These are phyloP conservation scores for Dissophora ornata DNA, from an alignment of 192 early-diverging fungal species.

Conservation along the genomic window DNA sequence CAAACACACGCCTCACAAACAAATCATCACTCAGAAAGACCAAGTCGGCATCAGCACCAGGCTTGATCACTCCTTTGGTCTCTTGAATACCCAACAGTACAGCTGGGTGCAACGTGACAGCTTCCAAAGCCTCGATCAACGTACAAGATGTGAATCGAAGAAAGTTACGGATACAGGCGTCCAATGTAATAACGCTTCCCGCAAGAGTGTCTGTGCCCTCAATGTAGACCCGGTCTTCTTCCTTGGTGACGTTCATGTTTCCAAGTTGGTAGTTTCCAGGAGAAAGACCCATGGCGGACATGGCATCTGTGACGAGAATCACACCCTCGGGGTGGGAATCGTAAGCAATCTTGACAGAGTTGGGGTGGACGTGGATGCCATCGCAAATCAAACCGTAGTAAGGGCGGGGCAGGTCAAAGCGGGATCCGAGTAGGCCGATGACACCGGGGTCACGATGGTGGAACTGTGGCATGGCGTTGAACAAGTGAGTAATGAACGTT, in stretches of 20 bases:
- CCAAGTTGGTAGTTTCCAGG: conserved; percentile 77
- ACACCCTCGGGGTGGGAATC: conserved; percentile 81
- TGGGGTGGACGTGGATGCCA: conserved; percentile 85
- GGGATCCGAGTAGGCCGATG: conserved; percentile 78
- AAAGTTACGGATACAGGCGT: conserved; percentile 83
- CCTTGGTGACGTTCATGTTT: conserved; percentile 73
- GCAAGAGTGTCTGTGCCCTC: conserved; percentile 82
- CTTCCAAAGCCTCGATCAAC: conserved; percentile 82
- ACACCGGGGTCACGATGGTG: conserved; percentile 90
- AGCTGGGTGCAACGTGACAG: conserved; percentile 83
- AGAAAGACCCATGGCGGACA: conserved; percentile 80
- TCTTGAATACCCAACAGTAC: conserved; percentile 76
- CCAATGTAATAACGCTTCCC: conserved; percentile 74
- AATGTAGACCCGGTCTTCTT: conserved; percentile 73
- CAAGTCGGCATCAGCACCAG: conserved; percentile 83
- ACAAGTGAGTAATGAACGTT: conserved; percentile 82
- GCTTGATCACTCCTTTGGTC: conserved; percentile 76
- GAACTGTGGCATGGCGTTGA: conserved; percentile 90
- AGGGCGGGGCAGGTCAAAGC: conserved; percentile 66
- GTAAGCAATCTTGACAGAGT: conserved; percentile 85
- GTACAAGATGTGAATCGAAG: conserved; percentile 79
- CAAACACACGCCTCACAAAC: conserved; percentile 75
- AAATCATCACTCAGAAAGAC: conserved; percentile 77
- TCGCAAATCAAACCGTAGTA: conserved; percentile 89
- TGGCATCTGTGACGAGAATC: conserved; percentile 85